Percentiles rank a stretch among this genome's conserved stretches.
Evolutionary conservation across 1,284 basidiomycete genomes (phyloP).

Genomic region (Takashimella tepidaria): DNA sequence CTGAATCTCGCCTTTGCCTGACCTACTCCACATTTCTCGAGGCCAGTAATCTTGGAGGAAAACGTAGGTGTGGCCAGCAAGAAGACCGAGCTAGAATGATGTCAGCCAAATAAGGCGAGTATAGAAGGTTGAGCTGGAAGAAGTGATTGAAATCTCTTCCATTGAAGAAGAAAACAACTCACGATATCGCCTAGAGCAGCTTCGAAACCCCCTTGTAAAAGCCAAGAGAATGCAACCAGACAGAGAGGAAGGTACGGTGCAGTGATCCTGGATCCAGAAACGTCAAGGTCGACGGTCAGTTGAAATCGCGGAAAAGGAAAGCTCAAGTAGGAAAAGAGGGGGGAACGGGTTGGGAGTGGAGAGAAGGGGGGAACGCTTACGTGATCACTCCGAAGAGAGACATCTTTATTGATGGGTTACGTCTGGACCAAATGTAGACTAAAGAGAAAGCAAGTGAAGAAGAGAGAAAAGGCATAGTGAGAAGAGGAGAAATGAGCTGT

Average conservation of each 20-base stretch:
- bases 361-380: no score
- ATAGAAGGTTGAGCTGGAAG: no score
- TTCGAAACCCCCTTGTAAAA: conserved; percentile 78
- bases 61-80: conserved; percentile 86
- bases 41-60: conserved; percentile 94
- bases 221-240: conserved; percentile 80
- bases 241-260: conserved; percentile 92
- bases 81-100: conserved; percentile 59
- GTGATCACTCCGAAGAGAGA: conserved; percentile 91
- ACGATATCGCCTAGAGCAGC: conserved; percentile 79
- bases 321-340: not conserved
- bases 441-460: conserved; percentile 73
- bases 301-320: not conserved
- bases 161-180: conserved; percentile 11
- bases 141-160: no score
- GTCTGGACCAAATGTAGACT: conserved; percentile 92
- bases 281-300: no score
- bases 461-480: conserved; percentile 74
- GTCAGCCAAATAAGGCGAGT: conserved; percentile 9
- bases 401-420: conserved; percentile 90
- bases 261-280: conserved; percentile 61
- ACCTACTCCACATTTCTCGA: conserved; percentile 63
- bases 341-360: no score
- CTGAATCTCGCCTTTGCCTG: conserved; percentile 55
- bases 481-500: conserved; percentile 75